phyloP scores from a whole-genome alignment of 306 rosid genomes.

The Dalbergia cochinchinensis region DNA sequence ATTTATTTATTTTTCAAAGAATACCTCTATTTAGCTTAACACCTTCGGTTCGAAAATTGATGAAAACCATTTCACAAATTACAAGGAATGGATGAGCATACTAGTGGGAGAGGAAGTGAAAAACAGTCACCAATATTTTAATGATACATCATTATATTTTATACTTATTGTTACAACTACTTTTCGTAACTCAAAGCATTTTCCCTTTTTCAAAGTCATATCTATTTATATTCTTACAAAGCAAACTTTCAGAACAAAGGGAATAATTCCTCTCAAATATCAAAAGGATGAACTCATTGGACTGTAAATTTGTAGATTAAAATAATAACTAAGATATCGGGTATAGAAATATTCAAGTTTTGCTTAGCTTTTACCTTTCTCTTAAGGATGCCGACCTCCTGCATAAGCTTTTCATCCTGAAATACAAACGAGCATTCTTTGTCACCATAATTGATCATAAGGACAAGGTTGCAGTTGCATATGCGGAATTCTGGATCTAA shows the following conservation, averaged over 20 bases:
- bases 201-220: too few species aligned
- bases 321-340: neutral
- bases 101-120: too few species aligned
- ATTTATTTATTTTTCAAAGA: too few species aligned
- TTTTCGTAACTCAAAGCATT: too few species aligned
- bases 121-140: too few species aligned
- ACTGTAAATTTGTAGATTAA: neutral
- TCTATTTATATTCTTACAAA: neutral
- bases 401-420: slow-evolving; percentile 47
- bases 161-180: neutral
- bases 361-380: slow-evolving; percentile 42
- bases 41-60: too few species aligned
- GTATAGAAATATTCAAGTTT: neutral
- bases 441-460: neutral
- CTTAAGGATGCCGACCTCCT: slow-evolving; percentile 46
- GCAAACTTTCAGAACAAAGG: neutral
- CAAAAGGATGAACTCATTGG: too few species aligned
- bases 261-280: neutral
- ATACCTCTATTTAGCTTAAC: too few species aligned
- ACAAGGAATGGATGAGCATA: too few species aligned
- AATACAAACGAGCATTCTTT: neutral
- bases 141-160: too few species aligned
- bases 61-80: too few species aligned
- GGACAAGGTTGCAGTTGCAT: slow-evolving; percentile 2
- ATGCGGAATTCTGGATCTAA: neutral